phyloP scores from a whole-genome alignment of 2,329 filamentous ascomycete species.

The Colletotrichum cereale region DNA sequence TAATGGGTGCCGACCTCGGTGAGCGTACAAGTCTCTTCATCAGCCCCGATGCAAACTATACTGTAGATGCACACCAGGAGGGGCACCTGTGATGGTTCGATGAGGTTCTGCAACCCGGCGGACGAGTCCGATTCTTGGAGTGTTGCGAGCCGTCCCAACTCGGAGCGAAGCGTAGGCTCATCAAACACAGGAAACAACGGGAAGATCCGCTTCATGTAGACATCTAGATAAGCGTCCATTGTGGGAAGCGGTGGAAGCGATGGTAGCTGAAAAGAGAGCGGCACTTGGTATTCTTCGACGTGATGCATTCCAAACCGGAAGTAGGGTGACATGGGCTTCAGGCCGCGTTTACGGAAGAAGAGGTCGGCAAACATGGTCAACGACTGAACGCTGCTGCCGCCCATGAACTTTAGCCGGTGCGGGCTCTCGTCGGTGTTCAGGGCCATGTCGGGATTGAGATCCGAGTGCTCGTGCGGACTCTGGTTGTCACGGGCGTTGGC shows the following conservation, averaged over 20 bases:
- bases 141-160: slow-evolving; percentile 24
- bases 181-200: slow-evolving; percentile 44
- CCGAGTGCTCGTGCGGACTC: slow-evolving; percentile 19
- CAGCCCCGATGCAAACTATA: slow-evolving; percentile 41
- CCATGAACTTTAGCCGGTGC: slow-evolving; percentile 43
- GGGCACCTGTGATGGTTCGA: slow-evolving; percentile 23
- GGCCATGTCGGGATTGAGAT: slow-evolving; percentile 42
- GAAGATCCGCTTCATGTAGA: slow-evolving; percentile 42
- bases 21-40: slow-evolving; percentile 36
- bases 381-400: slow-evolving; percentile 44
- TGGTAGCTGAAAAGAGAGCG: slow-evolving; percentile 36
- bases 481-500: slow-evolving; percentile 24
- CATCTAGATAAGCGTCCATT: slow-evolving; percentile 30
- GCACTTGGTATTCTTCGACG: slow-evolving; percentile 43
- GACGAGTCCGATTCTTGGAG: slow-evolving; percentile 12
- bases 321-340: slow-evolving; percentile 40
- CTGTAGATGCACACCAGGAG: slow-evolving; percentile 38
- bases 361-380: slow-evolving; percentile 45
- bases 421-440: slow-evolving; percentile 44
- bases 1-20: slow-evolving; percentile 37
- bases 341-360: slow-evolving; percentile 41
- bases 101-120: background rate
- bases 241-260: slow-evolving; percentile 32
- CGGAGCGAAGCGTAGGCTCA: slow-evolving; percentile 26
- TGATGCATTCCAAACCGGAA: slow-evolving; percentile 44